A percentile compares a stretch with the other conserved stretches of the same genome.
These are phyloP conservation scores for Candida dubliniensis DNA, from an alignment of 1,139 yeast species.

Conservation along the genomic window DNA sequence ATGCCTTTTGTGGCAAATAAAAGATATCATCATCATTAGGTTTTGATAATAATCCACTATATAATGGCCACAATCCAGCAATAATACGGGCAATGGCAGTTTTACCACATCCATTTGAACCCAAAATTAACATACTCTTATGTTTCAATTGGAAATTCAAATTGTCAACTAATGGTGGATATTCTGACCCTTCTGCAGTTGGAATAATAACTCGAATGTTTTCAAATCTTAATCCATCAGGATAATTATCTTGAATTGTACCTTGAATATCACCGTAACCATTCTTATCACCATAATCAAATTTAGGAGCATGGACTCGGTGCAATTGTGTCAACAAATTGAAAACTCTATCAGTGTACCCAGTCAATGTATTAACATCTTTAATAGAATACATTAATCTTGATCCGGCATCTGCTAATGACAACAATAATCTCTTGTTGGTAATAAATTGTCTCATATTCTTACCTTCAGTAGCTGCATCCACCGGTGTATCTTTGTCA, in stretches of 20 bases:
- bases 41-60: conserved; percentile 76
- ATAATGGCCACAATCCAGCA: conserved; percentile 92
- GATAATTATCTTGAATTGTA: conserved; percentile 73
- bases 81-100: conserved; percentile 81
- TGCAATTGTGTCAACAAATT: conserved; percentile 73
- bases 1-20: conserved; percentile 81
- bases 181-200: conserved; percentile 54
- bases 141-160: conserved; percentile 66
- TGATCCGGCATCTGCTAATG: conserved; percentile 96
- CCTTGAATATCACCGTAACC: conserved; percentile 66
- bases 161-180: conserved; percentile 52
- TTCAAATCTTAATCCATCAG: conserved; percentile 76
- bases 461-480: conserved; percentile 39
- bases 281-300: conserved; percentile 60
- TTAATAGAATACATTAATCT: conserved; percentile 92
- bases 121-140: conserved; percentile 76
- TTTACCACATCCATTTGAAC: conserved; percentile 89
- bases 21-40: conserved; percentile 73
- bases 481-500: not conserved
- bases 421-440: conserved; percentile 84
- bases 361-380: conserved; percentile 88
- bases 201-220: conserved; percentile 84
- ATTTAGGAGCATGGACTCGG: conserved; percentile 73
- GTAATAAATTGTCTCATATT: conserved; percentile 88
- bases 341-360: conserved; percentile 86